Evolutionary conservation across 345 rosid genomes (phyloP).

Genomic region (Sonneratia alba): DNA sequence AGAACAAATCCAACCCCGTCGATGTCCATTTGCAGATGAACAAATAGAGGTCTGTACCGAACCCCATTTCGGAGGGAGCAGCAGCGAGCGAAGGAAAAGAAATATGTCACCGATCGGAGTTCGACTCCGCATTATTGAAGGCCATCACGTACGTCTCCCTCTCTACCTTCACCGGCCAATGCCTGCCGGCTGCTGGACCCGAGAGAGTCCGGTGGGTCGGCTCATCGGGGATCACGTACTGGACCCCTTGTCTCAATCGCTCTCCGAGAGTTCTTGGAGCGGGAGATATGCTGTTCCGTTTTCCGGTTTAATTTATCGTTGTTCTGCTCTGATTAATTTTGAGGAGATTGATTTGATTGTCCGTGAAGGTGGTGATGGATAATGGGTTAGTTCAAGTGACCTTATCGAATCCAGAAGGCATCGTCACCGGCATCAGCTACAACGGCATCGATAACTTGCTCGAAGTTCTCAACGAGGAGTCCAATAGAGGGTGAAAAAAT

Average conservation of each 20-base stretch:
- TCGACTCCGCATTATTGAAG: conserved; percentile 17
- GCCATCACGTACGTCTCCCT: conserved; percentile 20
- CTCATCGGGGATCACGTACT: too few species aligned
- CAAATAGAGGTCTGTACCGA: background rate
- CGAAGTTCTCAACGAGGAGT: conserved; percentile 68
- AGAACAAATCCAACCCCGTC: background rate
- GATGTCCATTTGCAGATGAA: background rate
- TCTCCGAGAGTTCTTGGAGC: too few species aligned
- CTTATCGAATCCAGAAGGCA: conserved; percentile 67
- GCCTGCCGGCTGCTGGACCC: background rate
- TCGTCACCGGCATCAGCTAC: conserved; percentile 58
- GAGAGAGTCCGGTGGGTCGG: too few species aligned
- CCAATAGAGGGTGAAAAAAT: conserved; percentile 59
- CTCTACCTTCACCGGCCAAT: background rate
- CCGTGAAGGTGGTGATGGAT: conserved; percentile 45
- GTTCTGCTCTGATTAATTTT: too few species aligned
- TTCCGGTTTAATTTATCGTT: background rate
- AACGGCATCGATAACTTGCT: conserved; percentile 74
- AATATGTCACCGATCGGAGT: conserved; percentile 8
- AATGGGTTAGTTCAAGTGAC: conserved; percentile 68
- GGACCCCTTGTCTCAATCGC: too few species aligned
- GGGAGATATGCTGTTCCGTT: background rate
- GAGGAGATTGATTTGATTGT: too few species aligned
- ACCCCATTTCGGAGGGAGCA: background rate
- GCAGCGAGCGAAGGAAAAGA: background rate